A percentile compares a stretch with the other conserved stretches of the same genome.
These are phyloP conservation scores for Hanseniaspora meyeri DNA, from an alignment of 805 yeast species.

Conservation along the genomic window DNA sequence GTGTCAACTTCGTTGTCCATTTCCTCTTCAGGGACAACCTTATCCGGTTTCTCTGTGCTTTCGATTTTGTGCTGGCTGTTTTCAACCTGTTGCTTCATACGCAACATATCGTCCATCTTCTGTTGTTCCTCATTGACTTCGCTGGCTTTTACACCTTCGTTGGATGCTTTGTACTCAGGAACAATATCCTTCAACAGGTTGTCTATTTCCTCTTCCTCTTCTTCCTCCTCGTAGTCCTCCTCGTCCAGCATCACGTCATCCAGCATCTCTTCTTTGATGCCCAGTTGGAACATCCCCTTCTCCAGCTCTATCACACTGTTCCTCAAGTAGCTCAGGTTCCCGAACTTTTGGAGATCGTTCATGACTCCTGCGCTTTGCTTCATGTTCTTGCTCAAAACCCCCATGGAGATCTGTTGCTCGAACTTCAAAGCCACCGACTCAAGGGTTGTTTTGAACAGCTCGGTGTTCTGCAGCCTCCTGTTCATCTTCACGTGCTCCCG, in stretches of 20 bases:
- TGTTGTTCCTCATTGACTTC: constrained; percentile 25
- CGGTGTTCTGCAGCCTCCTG: constrained; percentile 35
- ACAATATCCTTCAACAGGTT: constrained; percentile 42
- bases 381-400: constrained; percentile 71
- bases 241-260: constrained; percentile 64
- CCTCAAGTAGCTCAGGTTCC: constrained; percentile 65
- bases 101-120: constrained; percentile 20
- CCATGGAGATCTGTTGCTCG: constrained; percentile 80
- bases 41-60: constrained; percentile 28
- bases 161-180: background rate
- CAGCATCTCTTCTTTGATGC: constrained; percentile 88
- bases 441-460: constrained; percentile 58
- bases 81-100: constrained; percentile 13
- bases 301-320: constrained; percentile 77
- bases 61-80: constrained; percentile 3
- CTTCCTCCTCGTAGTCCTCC: constrained; percentile 51
- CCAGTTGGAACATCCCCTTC: constrained; percentile 73
- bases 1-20: constrained; percentile 57
- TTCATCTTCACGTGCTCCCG: constrained; percentile 63
- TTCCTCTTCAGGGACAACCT: constrained; percentile 32
- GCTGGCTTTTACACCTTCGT: constrained; percentile 26
- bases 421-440: constrained; percentile 80
- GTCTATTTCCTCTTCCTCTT: constrained; percentile 58
- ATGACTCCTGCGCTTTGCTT: constrained; percentile 65
- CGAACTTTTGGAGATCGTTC: constrained; percentile 75